Conservation (phyloP, 768 basidiomycete genomes). For the Megacollybia marginata region DNA sequence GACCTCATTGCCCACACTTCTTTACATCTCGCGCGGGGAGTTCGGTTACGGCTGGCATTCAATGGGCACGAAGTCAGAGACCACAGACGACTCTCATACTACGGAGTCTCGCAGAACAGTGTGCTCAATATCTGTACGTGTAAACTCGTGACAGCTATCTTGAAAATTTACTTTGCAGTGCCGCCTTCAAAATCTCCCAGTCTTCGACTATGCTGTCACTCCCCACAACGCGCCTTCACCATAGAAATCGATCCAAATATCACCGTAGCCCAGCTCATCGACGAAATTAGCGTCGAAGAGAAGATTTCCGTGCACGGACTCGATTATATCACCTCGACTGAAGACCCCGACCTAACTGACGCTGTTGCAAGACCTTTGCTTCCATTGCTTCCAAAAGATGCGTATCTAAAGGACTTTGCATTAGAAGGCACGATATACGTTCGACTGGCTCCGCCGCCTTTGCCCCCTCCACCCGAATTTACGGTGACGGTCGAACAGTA, state of each 20-base stretch:
- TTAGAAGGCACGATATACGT: not conserved
- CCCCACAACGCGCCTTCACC: no score
- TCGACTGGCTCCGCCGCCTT: not conserved
- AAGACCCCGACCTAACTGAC: not conserved
- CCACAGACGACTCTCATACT: conserved; percentile 3
- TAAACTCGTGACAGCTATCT: no score
- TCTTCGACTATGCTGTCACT: no score
- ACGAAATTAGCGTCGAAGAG: conserved; percentile 7
- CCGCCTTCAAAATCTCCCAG: not conserved
- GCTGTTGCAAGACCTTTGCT: no score
- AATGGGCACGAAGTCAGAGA: conserved; percentile 7
- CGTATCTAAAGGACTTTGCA: not conserved
- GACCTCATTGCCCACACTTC: not conserved
- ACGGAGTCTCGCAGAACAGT: conserved; percentile 1
- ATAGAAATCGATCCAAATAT: no score
- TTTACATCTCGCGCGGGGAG: no score
- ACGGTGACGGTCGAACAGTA: not conserved
- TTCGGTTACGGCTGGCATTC: not conserved
- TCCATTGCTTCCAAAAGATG: not conserved
- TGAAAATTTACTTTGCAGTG: not conserved
- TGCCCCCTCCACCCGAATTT: not conserved
- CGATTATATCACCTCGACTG: not conserved
- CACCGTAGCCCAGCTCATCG: conserved; percentile 4
- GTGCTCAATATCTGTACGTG: conserved; percentile 6
- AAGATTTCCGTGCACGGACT: conserved; percentile 2